Evolutionary conservation across 768 basidiomycete genomes (phyloP), one percentile per base, ranked within the genome.

Genomic region (Pisolithus marmoratus): DNA sequence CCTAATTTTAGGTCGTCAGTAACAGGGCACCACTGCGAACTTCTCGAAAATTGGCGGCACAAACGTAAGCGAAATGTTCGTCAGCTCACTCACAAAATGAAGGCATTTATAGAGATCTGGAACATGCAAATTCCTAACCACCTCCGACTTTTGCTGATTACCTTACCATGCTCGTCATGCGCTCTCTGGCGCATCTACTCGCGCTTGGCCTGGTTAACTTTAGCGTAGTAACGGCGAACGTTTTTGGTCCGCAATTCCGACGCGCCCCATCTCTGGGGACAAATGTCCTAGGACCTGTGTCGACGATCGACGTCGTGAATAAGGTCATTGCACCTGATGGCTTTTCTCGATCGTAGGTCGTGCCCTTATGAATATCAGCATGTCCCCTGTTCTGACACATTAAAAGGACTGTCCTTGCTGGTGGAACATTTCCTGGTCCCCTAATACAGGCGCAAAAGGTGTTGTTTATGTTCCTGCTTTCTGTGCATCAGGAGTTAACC

Each of bases 271-370:
- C 38, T 6, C 46, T 17, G 14, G 20, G 9, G 12, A 19, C 50
- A 14, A 48, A 27, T 12, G 55, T 61, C 44, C 49, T 63, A 4
- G 63, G 63, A 2, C 60, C 60, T 0, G 11, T 48, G 14, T 19
- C 64, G 8, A 58, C 67, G 4, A 29, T 79, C 14, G 50, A 64
- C 8, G 64, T 79, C 40, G 61, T 64, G 6, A 78, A 78, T 57
- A 60, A 61, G 38, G 44, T 58, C 26, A 70, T 79, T 51, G 52
- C 74, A 22, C 79, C 80, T 8, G 79, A 80, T 63, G 77, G 78
- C 15, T 79, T 73, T 51, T 51, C 49, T 22, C 58, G 56, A 63
- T 66, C 71, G 73, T 74, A 26, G 47, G 74, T 66, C n/a, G 12
- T 53, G 4, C 19, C 22, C 14, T 17, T 15, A n/a, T n/a, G n/a